Base-by-base conservation (phyloP, 78 protist genomes). In the Speleostelium caveatum region DNA sequence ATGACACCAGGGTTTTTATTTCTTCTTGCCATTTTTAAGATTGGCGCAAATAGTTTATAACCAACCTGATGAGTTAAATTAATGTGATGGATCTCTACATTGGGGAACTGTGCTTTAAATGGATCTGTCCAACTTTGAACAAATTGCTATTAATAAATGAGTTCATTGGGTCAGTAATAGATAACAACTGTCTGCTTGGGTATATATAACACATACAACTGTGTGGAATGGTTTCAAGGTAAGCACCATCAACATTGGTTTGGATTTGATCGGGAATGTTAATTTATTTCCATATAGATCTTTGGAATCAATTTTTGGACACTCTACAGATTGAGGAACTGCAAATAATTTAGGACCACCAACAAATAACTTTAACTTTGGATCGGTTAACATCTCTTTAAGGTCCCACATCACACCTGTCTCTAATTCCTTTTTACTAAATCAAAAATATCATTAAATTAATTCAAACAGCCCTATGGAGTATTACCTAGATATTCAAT, bases 81-180 rank as follows among this genome's bases (percentile, higher is more conserved):
- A 14, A 67, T 0, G 39, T 59, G 59, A 55, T 79, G 76, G 17
- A 65, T 26, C 21, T 69, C 24, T 19, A 79, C 7, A 53, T 65
- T n/a, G 35, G 88, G 88, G 41, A 66, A 79, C 36, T 56, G 16
- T 5, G 39, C 24, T 55, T 79, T 79, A 35, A 65, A 79, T 26
- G 88, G 88, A 38, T 49, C 76, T 4, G 68, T 33, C 88, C 88
- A 79, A 79, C 88, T 79, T 3, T 49, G 49, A 24, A 79, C 55
- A 38, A 67, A 79, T 28, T 65, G 26, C 68, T 63, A 63, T 24
- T 36, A 36, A 32, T 14, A 60, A 60, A 28, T 30, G 3, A 60
- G 14, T 38, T 32, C 16, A 63, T 63, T 16, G 49, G 12, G 17
- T 38, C 38, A 21, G 38, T 65, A 38, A 65, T 65, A 7, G 6